Evolutionary conservation across 164 flowering plant genomes (phyloP).

Genomic region (Chimonanthus salicifolius): DNA sequence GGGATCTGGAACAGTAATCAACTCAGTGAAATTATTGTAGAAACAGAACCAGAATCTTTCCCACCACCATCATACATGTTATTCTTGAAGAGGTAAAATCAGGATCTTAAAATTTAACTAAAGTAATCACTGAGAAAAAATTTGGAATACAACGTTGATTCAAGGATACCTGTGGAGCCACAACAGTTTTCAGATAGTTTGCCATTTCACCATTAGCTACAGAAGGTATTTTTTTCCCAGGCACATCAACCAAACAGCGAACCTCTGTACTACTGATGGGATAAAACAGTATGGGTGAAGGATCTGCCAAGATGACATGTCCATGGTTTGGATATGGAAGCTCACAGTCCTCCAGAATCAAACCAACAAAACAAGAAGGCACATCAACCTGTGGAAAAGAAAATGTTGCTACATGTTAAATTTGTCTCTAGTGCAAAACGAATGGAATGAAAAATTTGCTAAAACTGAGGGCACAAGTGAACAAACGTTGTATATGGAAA

Average conservation of each 20-base stretch:
- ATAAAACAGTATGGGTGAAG: conserved; percentile 88
- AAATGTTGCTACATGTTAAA: not conserved
- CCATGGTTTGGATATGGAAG: conserved; percentile 90
- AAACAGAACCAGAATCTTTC: not conserved
- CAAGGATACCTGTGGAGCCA: conserved; percentile 79
- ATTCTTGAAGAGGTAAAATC: not conserved
- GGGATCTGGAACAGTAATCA: conserved; percentile 46
- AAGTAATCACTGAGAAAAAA: not conserved
- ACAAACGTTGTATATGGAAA: not conserved
- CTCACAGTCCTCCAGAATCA: conserved; percentile 72
- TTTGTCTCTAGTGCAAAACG: not conserved
- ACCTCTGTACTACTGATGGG: conserved; percentile 84
- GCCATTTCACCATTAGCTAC: conserved; percentile 88
- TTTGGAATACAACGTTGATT: not conserved
- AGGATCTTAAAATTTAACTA: not conserved
- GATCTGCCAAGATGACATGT: conserved; percentile 81
- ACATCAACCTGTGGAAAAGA: conserved; percentile 58
- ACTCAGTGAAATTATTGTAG: not conserved
- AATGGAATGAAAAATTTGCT: not conserved
- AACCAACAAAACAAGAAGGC: conserved; percentile 88
- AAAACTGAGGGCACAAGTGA: not conserved
- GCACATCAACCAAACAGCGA: conserved; percentile 92
- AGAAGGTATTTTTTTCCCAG: conserved; percentile 90
- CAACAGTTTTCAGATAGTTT: conserved; percentile 68
- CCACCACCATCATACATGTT: not conserved